phyloP scores from a whole-genome alignment of 1,284 basidiomycete genomes.

The Ustilago esculenta region DNA sequence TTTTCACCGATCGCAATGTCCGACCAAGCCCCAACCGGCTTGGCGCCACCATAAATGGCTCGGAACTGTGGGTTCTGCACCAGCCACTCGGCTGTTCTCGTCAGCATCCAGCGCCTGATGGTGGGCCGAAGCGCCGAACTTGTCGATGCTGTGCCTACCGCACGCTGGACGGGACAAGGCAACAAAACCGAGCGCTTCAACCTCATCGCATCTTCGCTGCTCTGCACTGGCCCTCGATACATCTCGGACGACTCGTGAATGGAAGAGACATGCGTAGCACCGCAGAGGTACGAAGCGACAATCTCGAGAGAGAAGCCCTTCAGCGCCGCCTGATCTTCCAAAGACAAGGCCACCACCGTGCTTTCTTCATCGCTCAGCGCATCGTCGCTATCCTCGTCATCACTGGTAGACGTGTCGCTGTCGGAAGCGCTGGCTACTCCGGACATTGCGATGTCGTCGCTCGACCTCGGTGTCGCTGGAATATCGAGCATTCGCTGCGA shows the following conservation, averaged over 20 bases:
- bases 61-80: slow-evolving; percentile 40
- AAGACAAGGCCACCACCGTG: slow-evolving; percentile 2
- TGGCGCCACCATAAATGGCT: slow-evolving; percentile 11
- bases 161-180: not conserved
- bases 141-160: not conserved
- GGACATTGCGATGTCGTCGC: slow-evolving; percentile 24
- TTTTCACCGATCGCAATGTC: slow-evolving; percentile 23
- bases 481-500: slow-evolving; percentile 8
- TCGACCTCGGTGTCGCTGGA: slow-evolving; percentile 39
- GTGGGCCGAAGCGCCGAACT: not conserved
- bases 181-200: not conserved
- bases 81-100: slow-evolving; percentile 32
- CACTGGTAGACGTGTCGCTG: slow-evolving; percentile 13
- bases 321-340: slow-evolving; percentile 11
- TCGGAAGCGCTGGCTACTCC: slow-evolving; percentile 9
- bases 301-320: slow-evolving; percentile 11
- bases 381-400: slow-evolving; percentile 30
- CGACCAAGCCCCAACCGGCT: not conserved
- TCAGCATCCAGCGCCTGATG: slow-evolving; percentile 22
- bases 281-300: slow-evolving; percentile 15
- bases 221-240: not conserved
- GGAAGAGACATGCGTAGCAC: not conserved
- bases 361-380: slow-evolving; percentile 13
- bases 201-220: not conserved
- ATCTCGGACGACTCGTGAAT: not conserved